phyloP scores from a whole-genome alignment of 2,329 filamentous ascomycete species.

The Fusarium compactum region DNA sequence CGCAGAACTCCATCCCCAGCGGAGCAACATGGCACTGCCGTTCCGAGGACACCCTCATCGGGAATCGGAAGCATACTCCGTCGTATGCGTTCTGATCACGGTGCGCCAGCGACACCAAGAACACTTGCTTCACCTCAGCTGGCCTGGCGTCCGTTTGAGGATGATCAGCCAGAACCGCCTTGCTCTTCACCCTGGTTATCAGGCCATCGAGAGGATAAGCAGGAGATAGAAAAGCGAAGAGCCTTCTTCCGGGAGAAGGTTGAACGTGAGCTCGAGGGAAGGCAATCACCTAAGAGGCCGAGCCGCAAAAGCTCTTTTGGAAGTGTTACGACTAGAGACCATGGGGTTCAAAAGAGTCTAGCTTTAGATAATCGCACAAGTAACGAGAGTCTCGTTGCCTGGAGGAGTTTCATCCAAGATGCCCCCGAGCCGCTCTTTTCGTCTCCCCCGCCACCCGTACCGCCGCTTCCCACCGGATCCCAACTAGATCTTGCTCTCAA shows the following conservation, averaged over 20 bases:
- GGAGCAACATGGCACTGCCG: not conserved
- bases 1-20: slow-evolving; percentile 26
- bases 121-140: slow-evolving; percentile 38
- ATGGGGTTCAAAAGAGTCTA: slow-evolving; percentile 3
- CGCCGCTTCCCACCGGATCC: slow-evolving; percentile 42
- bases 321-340: slow-evolving; percentile 23
- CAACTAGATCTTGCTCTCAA: slow-evolving; percentile 28
- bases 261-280: slow-evolving; percentile 23
- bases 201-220: slow-evolving; percentile 32
- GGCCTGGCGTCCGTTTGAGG: slow-evolving; percentile 47
- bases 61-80: slow-evolving; percentile 45
- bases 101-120: slow-evolving; percentile 27
- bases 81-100: slow-evolving; percentile 38
- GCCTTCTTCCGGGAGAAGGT: slow-evolving; percentile 43
- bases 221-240: slow-evolving; percentile 34
- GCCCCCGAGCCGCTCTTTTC: slow-evolving; percentile 42
- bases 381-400: slow-evolving; percentile 42
- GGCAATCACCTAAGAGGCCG: slow-evolving; percentile 12
- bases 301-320: slow-evolving; percentile 28
- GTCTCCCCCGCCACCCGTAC: slow-evolving; percentile 45
- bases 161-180: slow-evolving; percentile 35
- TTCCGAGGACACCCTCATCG: slow-evolving; percentile 41
- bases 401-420: slow-evolving; percentile 43
- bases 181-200: slow-evolving; percentile 43
- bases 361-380: slow-evolving; percentile 29